Evolutionary conservation across 2,329 filamentous ascomycete species (phyloP), one percentile per base, ranked within the genome.

Genomic region (Magnaporthiopsis incrustans): DNA sequence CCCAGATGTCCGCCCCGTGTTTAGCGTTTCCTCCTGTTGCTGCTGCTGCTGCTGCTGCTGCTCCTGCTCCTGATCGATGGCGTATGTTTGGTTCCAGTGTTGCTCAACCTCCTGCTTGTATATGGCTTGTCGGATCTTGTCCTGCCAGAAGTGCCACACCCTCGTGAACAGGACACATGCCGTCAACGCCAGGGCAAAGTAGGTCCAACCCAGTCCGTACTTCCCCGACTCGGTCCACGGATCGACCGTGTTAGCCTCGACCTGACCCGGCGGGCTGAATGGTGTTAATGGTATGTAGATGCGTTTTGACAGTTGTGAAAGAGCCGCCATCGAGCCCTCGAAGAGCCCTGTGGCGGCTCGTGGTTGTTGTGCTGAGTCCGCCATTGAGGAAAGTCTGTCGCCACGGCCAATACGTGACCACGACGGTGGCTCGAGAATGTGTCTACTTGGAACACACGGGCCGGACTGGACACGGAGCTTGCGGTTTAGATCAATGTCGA

Each of bases 121-220:
- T 66, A 95, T 85, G 67, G 92, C 93, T 69, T 93, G 90, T 69
- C 93, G 86, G 68, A 96, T 91, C 78, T 95, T 96, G 79, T 97
- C 93, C 70, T 93, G 92, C 89, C 92, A 97, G 69, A 89, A 88
- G 75, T 97, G 90, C 81, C 93, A 97, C 72, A 90, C 82, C 68
- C 92, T 87, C 72, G 94, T 80, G 14, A 89, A 71, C 14, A 89
- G 78, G 5, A 93, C 87, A 63, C 85, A 71, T 33, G 84, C 82
- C 67, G 93, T 82, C 66, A 97, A 75, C 62, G 88, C 85, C 61
- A 96, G 75, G 63, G 89, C 87, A 71, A 97, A 96, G 76, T 96
- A 97, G 18, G 94, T 91, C 87, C 92, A 97, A 65, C 89, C 91
- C 62, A 91, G 78, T 2, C 84, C 92, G 77, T 97, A 97, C 78